Conservation (phyloP, 352 stramenopile genomes). For the Pythium graminicola region DNA sequence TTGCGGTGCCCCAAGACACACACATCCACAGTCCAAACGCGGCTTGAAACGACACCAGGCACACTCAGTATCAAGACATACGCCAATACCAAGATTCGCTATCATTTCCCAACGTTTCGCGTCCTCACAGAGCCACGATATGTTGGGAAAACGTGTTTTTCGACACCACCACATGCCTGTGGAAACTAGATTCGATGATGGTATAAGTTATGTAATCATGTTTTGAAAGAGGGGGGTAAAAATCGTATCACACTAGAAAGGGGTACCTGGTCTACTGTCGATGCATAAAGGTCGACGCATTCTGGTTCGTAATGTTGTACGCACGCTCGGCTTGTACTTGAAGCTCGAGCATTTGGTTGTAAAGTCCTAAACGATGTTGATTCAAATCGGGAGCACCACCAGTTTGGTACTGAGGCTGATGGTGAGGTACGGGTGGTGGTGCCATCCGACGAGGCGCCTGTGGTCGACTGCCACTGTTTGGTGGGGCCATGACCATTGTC, state of each 20-base stretch:
- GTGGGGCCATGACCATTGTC: conserved; percentile 5
- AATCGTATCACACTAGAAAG: not conserved
- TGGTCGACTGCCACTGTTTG: conserved; percentile 1
- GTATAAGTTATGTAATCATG: conserved; percentile 15
- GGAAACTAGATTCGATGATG: not conserved
- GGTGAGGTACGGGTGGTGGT: conserved; percentile 31
- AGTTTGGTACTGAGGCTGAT: conserved; percentile 18
- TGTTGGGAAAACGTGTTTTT: conserved; percentile 19
- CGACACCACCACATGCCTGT: conserved; percentile 11
- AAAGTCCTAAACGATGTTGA: conserved; percentile 44
- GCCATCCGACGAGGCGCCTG: conserved; percentile 7
- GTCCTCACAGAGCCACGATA: conserved; percentile 22
- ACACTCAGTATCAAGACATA: not conserved
- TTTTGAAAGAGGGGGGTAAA: too few species aligned
- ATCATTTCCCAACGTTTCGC: conserved; percentile 26
- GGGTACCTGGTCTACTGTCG: conserved; percentile 3
- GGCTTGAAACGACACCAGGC: not conserved
- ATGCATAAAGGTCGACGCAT: conserved; percentile 48
- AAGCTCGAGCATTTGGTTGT: conserved; percentile 76
- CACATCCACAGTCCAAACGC: not conserved
- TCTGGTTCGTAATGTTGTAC: conserved; percentile 71
- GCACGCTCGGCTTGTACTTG: conserved; percentile 57
- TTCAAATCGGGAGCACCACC: conserved; percentile 20
- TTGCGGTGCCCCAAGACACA: conserved; percentile 10
- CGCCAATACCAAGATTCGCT: conserved; percentile 25